These are phyloP conservation scores for Salix suchowensis DNA, from an alignment of 345 rosid species.

Conservation along the genomic window DNA sequence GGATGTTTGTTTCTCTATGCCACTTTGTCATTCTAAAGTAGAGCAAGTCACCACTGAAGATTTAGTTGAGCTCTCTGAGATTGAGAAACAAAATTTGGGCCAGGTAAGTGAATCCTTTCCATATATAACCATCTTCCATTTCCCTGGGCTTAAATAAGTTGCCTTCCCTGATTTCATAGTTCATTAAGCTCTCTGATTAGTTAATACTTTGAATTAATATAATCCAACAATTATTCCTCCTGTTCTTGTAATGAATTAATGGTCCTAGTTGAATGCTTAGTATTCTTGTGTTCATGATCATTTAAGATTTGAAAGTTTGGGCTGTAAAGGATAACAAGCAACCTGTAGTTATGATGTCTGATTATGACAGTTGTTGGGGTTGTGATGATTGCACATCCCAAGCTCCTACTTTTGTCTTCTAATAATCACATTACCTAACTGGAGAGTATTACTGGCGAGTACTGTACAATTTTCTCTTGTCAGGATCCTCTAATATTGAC, in stretches of 20 bases:
- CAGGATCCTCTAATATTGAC: background rate
- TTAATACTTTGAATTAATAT: background rate
- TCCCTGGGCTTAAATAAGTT: background rate
- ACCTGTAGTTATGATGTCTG: background rate
- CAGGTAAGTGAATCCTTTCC: slow-evolving; percentile 56
- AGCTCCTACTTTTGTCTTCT: background rate
- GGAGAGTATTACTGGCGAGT: background rate
- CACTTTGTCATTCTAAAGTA: slow-evolving; percentile 78
- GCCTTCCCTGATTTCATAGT: background rate
- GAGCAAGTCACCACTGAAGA: slow-evolving; percentile 78
- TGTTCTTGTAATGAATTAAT: background rate
- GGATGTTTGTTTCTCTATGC: slow-evolving; percentile 91
- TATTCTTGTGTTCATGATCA: background rate
- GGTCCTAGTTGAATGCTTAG: background rate
- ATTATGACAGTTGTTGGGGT: background rate
- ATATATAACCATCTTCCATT: background rate
- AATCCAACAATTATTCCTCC: background rate
- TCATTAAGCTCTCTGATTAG: background rate
- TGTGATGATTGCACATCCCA: background rate
- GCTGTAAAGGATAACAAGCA: background rate
- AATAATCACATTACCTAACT: background rate
- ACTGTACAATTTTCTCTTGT: background rate
- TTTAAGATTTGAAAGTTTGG: background rate
- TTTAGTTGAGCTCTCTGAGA: slow-evolving; percentile 87
- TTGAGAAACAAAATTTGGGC: slow-evolving; percentile 86